phyloP scores from a whole-genome alignment of 2,329 filamentous ascomycete species.

The Lecanicillium sp. region DNA sequence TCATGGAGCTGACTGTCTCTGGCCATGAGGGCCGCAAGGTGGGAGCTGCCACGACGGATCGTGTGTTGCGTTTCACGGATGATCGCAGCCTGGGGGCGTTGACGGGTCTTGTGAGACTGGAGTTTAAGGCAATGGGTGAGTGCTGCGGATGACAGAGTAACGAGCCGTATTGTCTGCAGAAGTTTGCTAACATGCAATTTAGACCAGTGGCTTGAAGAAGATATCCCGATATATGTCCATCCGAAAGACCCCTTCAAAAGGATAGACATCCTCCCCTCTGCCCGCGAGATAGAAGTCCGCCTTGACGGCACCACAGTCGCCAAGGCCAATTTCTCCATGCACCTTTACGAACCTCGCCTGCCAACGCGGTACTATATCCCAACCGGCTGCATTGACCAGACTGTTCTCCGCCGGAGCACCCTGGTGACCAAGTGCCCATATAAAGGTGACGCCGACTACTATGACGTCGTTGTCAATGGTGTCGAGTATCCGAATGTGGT shows the following conservation, averaged over 20 bases:
- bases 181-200: neutral
- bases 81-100: conserved; percentile 26
- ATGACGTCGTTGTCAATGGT: conserved; percentile 40
- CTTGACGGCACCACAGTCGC: conserved; percentile 38
- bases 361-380: conserved; percentile 53
- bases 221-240: conserved; percentile 49
- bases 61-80: conserved; percentile 29
- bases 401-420: conserved; percentile 37
- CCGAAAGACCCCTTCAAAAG: conserved; percentile 61
- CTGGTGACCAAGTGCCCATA: conserved; percentile 56
- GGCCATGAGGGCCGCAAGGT: conserved; percentile 13
- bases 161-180: too few species aligned
- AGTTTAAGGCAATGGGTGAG: conserved; percentile 27
- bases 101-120: conserved; percentile 23
- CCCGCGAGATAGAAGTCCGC: conserved; percentile 42
- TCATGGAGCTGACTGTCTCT: conserved; percentile 22
- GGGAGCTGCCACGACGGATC: conserved; percentile 19
- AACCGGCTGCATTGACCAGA: conserved; percentile 36
- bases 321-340: conserved; percentile 35
- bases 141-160: neutral
- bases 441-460: conserved; percentile 58
- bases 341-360: conserved; percentile 53
- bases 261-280: conserved; percentile 50
- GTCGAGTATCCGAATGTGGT: conserved; percentile 40
- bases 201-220: conserved; percentile 45